These are phyloP conservation scores for Arachis stenosperma DNA, from an alignment of 306 rosid genomes.

Conservation along the genomic window DNA sequence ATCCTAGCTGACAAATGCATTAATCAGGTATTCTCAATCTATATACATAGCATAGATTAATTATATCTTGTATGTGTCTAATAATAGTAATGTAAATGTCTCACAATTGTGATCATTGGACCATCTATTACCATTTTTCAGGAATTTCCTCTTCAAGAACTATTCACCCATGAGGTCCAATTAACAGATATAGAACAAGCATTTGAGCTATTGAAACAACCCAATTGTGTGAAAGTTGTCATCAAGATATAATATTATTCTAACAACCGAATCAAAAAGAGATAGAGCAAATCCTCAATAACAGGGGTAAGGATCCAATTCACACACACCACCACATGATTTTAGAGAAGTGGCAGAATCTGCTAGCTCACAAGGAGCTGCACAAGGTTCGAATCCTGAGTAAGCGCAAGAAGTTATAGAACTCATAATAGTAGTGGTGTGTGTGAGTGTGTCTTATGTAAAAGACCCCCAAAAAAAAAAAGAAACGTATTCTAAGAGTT, in stretches of 20 bases:
- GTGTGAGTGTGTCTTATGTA: no score
- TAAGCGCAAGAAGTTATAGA: no score
- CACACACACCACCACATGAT: neutral
- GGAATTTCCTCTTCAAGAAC: constrained; percentile 60
- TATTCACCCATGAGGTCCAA: constrained; percentile 50
- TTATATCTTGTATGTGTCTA: neutral
- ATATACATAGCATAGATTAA: neutral
- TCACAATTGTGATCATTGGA: neutral
- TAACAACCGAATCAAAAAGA: neutral
- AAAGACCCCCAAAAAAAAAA: no score
- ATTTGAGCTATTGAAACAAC: constrained; percentile 43
- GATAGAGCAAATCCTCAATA: neutral
- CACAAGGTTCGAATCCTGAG: no score
- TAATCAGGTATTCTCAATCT: constrained; percentile 39
- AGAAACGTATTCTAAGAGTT: no score
- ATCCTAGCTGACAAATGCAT: constrained; percentile 46
- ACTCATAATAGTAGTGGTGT: no score
- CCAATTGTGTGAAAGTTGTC: constrained; percentile 56
- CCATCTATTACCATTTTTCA: constrained; percentile 11
- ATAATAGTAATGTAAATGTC: neutral
- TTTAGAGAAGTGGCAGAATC: neutral
- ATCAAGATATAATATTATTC: constrained; percentile 44
- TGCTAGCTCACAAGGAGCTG: no score
- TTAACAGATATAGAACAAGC: constrained; percentile 44
- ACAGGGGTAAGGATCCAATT: neutral